These are phyloP conservation scores for Hypericum androsaemum DNA, from an alignment of 345 rosid species.

Conservation along the genomic window DNA sequence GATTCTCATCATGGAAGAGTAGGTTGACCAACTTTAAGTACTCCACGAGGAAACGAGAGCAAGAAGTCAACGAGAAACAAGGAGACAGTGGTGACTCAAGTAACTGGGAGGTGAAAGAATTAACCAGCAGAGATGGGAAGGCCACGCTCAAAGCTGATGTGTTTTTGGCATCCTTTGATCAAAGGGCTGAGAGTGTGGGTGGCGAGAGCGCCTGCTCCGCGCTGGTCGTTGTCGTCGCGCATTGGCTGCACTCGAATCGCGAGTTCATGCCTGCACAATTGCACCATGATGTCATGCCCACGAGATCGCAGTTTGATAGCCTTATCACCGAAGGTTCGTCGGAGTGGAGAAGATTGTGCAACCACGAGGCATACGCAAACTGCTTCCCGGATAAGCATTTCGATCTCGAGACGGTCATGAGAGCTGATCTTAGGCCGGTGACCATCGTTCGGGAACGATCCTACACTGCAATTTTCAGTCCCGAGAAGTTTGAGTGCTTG, in stretches of 20 bases:
- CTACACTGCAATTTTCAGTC: conserved; percentile 42
- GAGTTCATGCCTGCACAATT: conserved; percentile 23
- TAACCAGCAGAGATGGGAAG: conserved; percentile 30
- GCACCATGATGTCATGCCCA: too few relatives aligned
- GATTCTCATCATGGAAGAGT: conserved; percentile 14
- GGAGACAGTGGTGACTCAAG: background rate
- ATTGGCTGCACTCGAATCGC: conserved; percentile 24
- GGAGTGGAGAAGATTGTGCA: conserved; percentile 26
- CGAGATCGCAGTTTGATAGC: conserved; percentile 16
- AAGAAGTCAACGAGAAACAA: background rate
- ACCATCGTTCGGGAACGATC: conserved; percentile 24
- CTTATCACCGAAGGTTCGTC: conserved; percentile 28
- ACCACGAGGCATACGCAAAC: conserved; percentile 3
- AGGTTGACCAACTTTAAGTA: conserved; percentile 9
- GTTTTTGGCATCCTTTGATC: conserved; percentile 36
- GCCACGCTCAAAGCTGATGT: conserved; percentile 23
- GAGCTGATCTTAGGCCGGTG: conserved; percentile 26
- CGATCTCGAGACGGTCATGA: conserved; percentile 31
- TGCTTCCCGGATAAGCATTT: conserved; percentile 29
- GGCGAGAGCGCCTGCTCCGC: conserved; percentile 34
- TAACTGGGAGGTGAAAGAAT: conserved; percentile 25
- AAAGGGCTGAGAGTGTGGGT: conserved; percentile 21
- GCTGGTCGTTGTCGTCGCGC: conserved; percentile 17
- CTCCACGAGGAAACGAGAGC: conserved; percentile 10
- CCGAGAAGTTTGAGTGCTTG: conserved; percentile 33